Evolutionary conservation across 2,329 filamentous ascomycete species (phyloP).

Genomic region (Aspergillus calidoustus): DNA sequence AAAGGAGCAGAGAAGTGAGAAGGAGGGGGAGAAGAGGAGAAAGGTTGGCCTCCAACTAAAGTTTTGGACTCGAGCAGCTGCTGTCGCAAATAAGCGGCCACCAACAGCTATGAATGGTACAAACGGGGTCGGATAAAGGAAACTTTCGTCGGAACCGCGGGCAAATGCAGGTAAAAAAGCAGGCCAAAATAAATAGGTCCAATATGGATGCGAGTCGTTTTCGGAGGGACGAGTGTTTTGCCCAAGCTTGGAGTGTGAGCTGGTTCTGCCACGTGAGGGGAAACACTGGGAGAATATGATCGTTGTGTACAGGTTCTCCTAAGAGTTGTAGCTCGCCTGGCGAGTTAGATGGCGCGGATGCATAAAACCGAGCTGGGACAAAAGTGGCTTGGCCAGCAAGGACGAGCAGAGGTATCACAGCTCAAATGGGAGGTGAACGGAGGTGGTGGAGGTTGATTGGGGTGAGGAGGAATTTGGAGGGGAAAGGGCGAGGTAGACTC

Average conservation of each 20-base stretch:
- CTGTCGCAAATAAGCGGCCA: conserved; percentile 24
- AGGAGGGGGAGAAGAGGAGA: conserved; percentile 10
- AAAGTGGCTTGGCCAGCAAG: conserved; percentile 35
- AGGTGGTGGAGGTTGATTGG: background rate
- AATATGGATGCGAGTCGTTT: background rate
- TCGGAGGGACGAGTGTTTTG: background rate
- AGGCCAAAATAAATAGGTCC: conserved; percentile 15
- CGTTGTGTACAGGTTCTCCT: background rate
- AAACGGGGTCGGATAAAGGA: conserved; percentile 20
- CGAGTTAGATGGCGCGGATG: conserved; percentile 16
- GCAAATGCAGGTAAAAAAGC: conserved; percentile 15
- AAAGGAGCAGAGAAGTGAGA: conserved; percentile 8
- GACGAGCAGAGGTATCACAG: conserved; percentile 22
- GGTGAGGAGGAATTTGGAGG: conserved; percentile 2
- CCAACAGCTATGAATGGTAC: conserved; percentile 24
- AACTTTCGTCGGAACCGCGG: conserved; percentile 18
- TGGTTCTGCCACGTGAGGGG: conserved; percentile 28
- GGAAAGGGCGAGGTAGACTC: background rate
- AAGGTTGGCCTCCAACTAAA: conserved; percentile 4
- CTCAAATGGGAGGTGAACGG: conserved; percentile 7
- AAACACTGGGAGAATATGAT: conserved; percentile 18
- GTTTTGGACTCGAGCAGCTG: conserved; percentile 19
- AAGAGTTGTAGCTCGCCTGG: conserved; percentile 17
- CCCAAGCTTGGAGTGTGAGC: conserved; percentile 16
- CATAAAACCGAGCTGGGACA: conserved; percentile 19